phyloP scores from a whole-genome alignment of 805 yeast genomes.

The Torulaspora quercuum region DNA sequence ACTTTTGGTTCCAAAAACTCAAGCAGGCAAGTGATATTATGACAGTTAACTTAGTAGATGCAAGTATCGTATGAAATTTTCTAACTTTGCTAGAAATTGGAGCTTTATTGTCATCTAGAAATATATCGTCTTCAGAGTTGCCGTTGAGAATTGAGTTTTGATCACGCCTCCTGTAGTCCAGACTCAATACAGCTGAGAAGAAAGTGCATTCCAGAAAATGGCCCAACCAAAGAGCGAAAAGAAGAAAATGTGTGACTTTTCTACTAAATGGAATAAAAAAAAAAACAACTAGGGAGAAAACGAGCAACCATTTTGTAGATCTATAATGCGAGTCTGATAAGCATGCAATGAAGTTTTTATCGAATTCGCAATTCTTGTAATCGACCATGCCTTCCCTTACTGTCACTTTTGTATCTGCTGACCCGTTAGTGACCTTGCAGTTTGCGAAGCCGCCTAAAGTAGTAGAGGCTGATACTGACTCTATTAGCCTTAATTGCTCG shows the following conservation, averaged over 20 bases:
- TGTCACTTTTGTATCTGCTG: no score
- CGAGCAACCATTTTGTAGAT: conserved; percentile 6
- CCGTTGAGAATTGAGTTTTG: conserved; percentile 48
- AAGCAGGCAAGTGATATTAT: conserved; percentile 9
- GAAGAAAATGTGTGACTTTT: conserved; percentile 45
- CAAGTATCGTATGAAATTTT: conserved; percentile 1
- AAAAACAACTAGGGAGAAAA: conserved; percentile 27
- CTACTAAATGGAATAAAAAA: conserved; percentile 36
- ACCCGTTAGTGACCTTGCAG: not conserved
- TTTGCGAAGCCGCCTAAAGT: not conserved
- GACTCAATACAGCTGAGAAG: conserved; percentile 59
- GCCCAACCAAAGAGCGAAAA: conserved; percentile 52
- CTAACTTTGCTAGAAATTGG: conserved; percentile 5
- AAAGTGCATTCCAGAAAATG: conserved; percentile 61
- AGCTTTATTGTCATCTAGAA: conserved; percentile 9
- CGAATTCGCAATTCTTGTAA: no score
- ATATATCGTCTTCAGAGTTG: conserved; percentile 18
- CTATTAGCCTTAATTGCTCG: conserved; percentile 9
- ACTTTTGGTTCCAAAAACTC: conserved; percentile 14
- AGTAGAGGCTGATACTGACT: conserved; percentile 22
- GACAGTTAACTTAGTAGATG: conserved; percentile 7
- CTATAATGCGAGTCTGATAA: conserved; percentile 9
- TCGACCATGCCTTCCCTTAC: no score
- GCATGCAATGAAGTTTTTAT: conserved; percentile 41
- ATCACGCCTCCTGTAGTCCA: conserved; percentile 64